Conservation (phyloP, 2,329 filamentous ascomycete genomes). For the Alternaria brassicicola region DNA sequence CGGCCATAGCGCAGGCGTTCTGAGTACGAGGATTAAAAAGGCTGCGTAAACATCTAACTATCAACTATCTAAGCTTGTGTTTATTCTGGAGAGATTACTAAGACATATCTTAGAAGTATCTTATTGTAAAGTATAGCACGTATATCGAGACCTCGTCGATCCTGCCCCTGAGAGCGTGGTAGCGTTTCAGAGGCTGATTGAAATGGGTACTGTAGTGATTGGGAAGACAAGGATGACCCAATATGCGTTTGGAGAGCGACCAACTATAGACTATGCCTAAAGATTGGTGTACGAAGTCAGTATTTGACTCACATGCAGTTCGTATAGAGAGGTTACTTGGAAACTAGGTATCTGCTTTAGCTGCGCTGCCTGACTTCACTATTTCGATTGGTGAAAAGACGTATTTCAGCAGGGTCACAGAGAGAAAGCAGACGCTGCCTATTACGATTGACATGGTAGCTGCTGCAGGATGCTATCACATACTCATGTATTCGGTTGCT, state of each 20-base stretch:
- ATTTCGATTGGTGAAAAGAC: slow-evolving; percentile 16
- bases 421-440: slow-evolving; percentile 18
- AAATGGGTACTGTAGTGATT: slow-evolving; percentile 49
- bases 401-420: slow-evolving; percentile 10
- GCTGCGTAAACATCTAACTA: not conserved
- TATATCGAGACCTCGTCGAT: slow-evolving; percentile 11
- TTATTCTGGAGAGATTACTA: not conserved
- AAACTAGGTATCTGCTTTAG: slow-evolving; percentile 14
- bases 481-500: slow-evolving; percentile 18
- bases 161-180: slow-evolving; percentile 7
- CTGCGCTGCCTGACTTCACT: slow-evolving; percentile 14
- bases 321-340: not conserved
- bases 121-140: not conserved
- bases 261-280: slow-evolving; percentile 28
- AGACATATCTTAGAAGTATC: not conserved
- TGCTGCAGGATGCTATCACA: slow-evolving; percentile 17
- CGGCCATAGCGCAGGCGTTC: not conserved
- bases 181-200: slow-evolving; percentile 21
- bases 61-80: not conserved
- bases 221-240: slow-evolving; percentile 60
- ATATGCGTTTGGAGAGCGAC: slow-evolving; percentile 47
- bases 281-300: too few species aligned
- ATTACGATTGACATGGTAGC: slow-evolving; percentile 20
- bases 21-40: not conserved
- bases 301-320: slow-evolving; percentile 10